Base-by-base conservation (phyloP, 1,284 basidiomycete species). In the Marasmius tenuissimus region DNA sequence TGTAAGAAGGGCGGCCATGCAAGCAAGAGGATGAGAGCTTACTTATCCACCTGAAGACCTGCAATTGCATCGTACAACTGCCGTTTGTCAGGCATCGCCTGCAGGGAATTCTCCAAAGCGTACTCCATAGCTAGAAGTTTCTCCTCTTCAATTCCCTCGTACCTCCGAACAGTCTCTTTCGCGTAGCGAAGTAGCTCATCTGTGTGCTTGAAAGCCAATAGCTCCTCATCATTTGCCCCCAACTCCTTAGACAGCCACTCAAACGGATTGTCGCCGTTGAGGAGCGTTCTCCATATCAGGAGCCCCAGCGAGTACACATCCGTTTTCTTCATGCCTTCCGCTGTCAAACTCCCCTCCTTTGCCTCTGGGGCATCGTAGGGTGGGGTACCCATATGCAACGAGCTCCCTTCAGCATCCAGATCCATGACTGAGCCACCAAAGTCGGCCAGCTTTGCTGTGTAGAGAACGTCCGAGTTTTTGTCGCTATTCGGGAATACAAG, bases 371-470 rank as follows among this genome's bases (percentile, higher is more conserved):
- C 61, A 20, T 54, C 57, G 38, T 53, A 62, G 11, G 61, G 57
- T 12, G 37, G 27, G n/a, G 61, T 59, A 16, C 55, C 38, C 20
- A 56, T 55, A 40, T 37, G 47, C 16, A 57, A 39, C 20, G 16
- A 38, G 18, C 54, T 34, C 10, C 50, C 57, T 18, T 59, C 50
- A 18, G 14, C 38, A 20, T 42, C 38, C n/a, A 62, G 12, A 55
- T 62, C 57, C 61, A 62, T 62, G 5, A 62, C 57, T 9, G 57
- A 59, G 10, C 61, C 61, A 16, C 61, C 57, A 58, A 62, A 62
- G 22, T 62, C 61, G 45, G 33, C 50, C n/a, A 62, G 18, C 47
- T 62, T 62, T 22, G 61, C 61, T 11, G 54, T 52, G 22, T 59
- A 59, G 37, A 48, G 52, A 18, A 62, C 45, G 16, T 34, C 33